phyloP scores from a whole-genome alignment of 352 stramenopile species.

The Pythium biforme region DNA sequence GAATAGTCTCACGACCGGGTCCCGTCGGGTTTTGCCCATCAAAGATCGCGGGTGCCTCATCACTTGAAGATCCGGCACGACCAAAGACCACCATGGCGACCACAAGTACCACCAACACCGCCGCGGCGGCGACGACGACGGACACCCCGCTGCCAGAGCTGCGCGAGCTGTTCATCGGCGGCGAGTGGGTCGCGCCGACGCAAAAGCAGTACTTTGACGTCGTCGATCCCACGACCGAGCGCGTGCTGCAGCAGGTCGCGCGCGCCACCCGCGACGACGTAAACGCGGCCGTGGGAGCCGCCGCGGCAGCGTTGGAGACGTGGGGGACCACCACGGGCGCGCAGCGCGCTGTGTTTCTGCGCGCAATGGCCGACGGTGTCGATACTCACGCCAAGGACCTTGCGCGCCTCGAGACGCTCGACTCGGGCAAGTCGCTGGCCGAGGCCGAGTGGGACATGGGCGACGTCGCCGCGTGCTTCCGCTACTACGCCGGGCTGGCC shows the following conservation, averaged over 20 bases:
- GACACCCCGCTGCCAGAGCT: slow-evolving; percentile 25
- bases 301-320: slow-evolving; percentile 38
- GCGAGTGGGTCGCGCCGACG: slow-evolving; percentile 47
- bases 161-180: slow-evolving; percentile 61
- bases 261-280: slow-evolving; percentile 44
- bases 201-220: slow-evolving; percentile 53
- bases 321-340: slow-evolving; percentile 48
- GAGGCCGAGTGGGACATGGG: slow-evolving; percentile 74
- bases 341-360: slow-evolving; percentile 52
- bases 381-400: slow-evolving; percentile 38
- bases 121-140: background rate
- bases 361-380: slow-evolving; percentile 43
- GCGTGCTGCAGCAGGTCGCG: slow-evolving; percentile 52
- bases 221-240: slow-evolving; percentile 52
- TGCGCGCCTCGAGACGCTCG: slow-evolving; percentile 59
- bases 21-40: background rate
- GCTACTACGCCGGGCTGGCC: slow-evolving; percentile 53
- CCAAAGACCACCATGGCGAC: too few species aligned
- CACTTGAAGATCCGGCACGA: background rate
- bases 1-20: background rate
- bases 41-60: background rate
- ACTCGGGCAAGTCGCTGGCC: slow-evolving; percentile 60
- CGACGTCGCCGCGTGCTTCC: slow-evolving; percentile 60
- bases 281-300: slow-evolving; percentile 47
- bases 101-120: background rate